These are phyloP conservation scores for Oenanthe javanica DNA, from an alignment of 140 eudicot species.

Conservation along the genomic window DNA sequence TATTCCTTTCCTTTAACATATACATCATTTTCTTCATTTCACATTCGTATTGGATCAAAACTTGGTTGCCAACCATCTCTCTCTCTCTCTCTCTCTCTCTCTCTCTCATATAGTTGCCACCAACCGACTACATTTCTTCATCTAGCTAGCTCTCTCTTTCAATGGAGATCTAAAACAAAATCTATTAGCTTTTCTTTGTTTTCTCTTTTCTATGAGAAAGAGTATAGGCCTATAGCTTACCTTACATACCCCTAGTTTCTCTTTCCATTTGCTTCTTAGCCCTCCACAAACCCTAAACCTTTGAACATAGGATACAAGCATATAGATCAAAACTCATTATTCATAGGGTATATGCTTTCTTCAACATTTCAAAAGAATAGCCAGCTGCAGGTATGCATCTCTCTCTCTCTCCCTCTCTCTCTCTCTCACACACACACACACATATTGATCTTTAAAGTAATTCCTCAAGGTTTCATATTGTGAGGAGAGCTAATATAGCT, in stretches of 20 bases:
- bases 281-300: slow-evolving; percentile 15
- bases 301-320: neutral
- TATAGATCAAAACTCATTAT: neutral
- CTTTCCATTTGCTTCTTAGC: neutral
- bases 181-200: neutral
- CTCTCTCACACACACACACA: neutral
- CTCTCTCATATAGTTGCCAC: slow-evolving; percentile 26
- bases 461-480: too few relatives aligned
- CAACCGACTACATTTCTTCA: slow-evolving; percentile 23
- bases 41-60: slow-evolving; percentile 17
- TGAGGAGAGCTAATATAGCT: neutral
- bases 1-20: slow-evolving; percentile 16
- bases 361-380: neutral
- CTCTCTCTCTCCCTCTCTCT: neutral
- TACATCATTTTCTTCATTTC: slow-evolving; percentile 34
- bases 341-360: too few relatives aligned
- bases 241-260: neutral
- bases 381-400: neutral
- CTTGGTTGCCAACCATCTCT: slow-evolving; percentile 30
- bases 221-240: neutral
- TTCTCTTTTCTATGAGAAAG: neutral
- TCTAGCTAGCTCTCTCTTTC: neutral
- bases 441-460: neutral
- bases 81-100: slow-evolving; percentile 17
- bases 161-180: slow-evolving; percentile 5